Conservation (phyloP, 139 green algal species). For the Chlorella vulgaris region DNA sequence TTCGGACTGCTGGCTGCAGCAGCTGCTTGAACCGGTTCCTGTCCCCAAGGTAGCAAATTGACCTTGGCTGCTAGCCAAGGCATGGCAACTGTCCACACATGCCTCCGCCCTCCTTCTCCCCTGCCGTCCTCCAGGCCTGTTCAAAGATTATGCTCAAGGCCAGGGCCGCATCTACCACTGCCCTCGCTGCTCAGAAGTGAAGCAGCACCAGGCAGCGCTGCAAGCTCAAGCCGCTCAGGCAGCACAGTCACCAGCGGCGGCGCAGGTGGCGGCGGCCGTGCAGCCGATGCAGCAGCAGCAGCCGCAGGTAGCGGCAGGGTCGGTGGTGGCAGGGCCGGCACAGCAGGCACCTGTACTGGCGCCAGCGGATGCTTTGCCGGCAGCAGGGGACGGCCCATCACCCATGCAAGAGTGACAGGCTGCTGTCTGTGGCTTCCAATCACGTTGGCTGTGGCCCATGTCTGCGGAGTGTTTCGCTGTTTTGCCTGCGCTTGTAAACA, state of each 20-base stretch:
- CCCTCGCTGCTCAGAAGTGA: conserved; percentile 44
- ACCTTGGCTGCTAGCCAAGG: too few species aligned
- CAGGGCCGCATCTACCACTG: conserved; percentile 58
- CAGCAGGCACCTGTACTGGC: background rate
- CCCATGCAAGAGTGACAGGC: conserved; percentile 12
- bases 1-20: too few species aligned
- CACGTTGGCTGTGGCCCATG: too few species aligned
- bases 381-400: background rate
- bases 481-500: too few species aligned
- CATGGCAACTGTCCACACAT: background rate
- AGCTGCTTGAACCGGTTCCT: too few species aligned
- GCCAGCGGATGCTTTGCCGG: background rate
- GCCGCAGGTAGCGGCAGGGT: background rate
- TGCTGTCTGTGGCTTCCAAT: background rate
- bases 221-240: background rate
- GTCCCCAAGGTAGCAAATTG: background rate
- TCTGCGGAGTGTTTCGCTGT: too few species aligned
- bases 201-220: conserved; percentile 1
- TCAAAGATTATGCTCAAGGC: conserved; percentile 61
- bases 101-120: background rate
- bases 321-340: background rate
- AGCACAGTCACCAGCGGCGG: background rate
- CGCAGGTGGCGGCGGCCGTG: background rate
- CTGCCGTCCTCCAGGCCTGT: conserved; percentile 39
- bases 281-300: background rate